These are phyloP conservation scores for Mucor sp. DNA, from an alignment of 371 early-diverging fungal species.

Conservation along the genomic window DNA sequence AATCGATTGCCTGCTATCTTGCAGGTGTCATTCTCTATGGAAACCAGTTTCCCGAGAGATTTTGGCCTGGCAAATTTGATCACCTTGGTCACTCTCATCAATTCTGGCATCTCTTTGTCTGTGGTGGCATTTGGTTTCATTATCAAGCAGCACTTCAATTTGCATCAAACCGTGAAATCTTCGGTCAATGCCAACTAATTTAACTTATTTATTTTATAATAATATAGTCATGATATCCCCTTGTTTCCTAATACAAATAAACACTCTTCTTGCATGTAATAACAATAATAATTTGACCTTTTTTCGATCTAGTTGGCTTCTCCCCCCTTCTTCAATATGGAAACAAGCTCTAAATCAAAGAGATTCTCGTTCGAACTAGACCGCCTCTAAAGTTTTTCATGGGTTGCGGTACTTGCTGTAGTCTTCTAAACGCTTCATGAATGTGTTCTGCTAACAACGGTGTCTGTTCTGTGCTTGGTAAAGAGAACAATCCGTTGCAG, in stretches of 20 bases:
- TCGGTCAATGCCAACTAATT: slow-evolving; percentile 33
- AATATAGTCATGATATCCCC: slow-evolving; percentile 2
- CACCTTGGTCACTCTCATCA: slow-evolving; percentile 75
- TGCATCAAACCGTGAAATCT: slow-evolving; percentile 33
- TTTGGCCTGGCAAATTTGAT: slow-evolving; percentile 78
- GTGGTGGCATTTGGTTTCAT: slow-evolving; percentile 70
- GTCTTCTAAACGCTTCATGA: slow-evolving; percentile 85
- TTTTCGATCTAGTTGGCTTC: no score
- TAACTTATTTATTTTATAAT: neutral
- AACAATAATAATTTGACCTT: neutral
- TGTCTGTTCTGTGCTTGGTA: slow-evolving; percentile 76
- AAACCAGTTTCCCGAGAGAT: slow-evolving; percentile 72
- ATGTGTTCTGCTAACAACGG: slow-evolving; percentile 87
- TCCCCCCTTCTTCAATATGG: no score
- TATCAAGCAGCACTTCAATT: slow-evolving; percentile 64
- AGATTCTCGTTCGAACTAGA: slow-evolving; percentile 73
- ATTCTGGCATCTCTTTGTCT: slow-evolving; percentile 79
- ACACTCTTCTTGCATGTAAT: neutral
- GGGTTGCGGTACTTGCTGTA: slow-evolving; percentile 75
- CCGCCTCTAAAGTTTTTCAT: slow-evolving; percentile 80
- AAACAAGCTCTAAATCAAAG: slow-evolving; percentile 62
- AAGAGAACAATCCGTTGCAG: slow-evolving; percentile 67
- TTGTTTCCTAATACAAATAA: neutral
- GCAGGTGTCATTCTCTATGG: slow-evolving; percentile 63
- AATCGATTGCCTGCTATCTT: slow-evolving; percentile 45